A percentile compares a stretch with the other conserved stretches of the same genome.
Conservation (phyloP, 257 asterid species). For the Solanum virginianum region DNA sequence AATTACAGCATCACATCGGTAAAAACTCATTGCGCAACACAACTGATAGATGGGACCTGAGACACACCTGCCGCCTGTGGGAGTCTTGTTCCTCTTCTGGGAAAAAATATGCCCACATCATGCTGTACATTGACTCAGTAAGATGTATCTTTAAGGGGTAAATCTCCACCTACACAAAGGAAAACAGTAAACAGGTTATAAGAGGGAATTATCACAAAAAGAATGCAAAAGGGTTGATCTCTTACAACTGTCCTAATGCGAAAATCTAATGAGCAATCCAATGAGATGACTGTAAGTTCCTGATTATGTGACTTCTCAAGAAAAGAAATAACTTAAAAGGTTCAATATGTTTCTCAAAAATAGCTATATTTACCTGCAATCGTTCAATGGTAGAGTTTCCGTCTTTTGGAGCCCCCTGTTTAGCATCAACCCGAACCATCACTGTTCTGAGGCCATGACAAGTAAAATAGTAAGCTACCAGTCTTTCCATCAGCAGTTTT, state of each 20-base stretch:
- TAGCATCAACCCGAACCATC: slow-evolving; percentile 98
- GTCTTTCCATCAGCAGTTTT: not conserved
- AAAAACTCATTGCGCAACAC: not conserved
- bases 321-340: not conserved
- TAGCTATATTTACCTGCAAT: slow-evolving; percentile 50
- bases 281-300: not conserved
- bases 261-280: not conserved
- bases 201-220: not conserved
- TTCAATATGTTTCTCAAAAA: not conserved
- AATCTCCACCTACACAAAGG: slow-evolving; percentile 71
- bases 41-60: slow-evolving; percentile 5
- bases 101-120: slow-evolving; percentile 98
- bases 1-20: not conserved
- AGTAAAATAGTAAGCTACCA: not conserved
- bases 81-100: slow-evolving; percentile 99
- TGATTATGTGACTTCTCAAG: not conserved
- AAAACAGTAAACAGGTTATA: not conserved
- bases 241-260: not conserved
- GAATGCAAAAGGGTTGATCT: not conserved
- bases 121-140: slow-evolving; percentile 81
- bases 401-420: slow-evolving; percentile 94
- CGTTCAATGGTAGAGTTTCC: slow-evolving; percentile 87
- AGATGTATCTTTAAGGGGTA: slow-evolving; percentile 94
- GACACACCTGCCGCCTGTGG: slow-evolving; percentile 88
- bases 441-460: slow-evolving; percentile 54